A percentile compares a stretch with the other conserved stretches of the same genome.
Conservation (phyloP, 768 basidiomycete species). For the Lyophyllum semitale region DNA sequence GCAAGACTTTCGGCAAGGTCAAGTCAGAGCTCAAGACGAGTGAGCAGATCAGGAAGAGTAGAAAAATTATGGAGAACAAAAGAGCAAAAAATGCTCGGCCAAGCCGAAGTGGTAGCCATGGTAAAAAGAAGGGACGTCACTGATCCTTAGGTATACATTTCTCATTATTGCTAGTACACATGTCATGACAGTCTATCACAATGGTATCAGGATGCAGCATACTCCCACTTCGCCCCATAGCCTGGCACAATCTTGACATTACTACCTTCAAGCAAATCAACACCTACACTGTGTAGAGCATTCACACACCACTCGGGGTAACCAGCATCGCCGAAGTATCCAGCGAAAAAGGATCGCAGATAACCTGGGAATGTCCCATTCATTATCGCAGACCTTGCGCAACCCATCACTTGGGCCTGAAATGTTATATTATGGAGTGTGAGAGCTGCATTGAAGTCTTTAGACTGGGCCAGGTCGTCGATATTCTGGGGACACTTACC, state of each 20-base stretch:
- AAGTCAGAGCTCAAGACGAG: constrained; percentile 85
- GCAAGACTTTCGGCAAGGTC: constrained; percentile 63
- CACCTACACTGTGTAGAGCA: constrained; percentile 79
- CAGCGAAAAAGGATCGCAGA: constrained; percentile 71
- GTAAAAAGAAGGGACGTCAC: constrained; percentile 46
- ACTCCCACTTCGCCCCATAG: constrained; percentile 80
- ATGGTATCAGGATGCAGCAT: constrained; percentile 41
- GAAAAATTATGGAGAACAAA: constrained; percentile 64
- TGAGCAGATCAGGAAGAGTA: constrained; percentile 82
- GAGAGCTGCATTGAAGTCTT: constrained; percentile 49
- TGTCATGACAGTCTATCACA: background rate
- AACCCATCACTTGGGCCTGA: constrained; percentile 88
- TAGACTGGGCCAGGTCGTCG: constrained; percentile 16
- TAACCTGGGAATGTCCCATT: constrained; percentile 78
- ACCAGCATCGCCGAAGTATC: constrained; percentile 75
- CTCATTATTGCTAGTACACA: background rate
- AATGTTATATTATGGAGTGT: constrained; percentile 85
- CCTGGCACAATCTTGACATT: constrained; percentile 56
- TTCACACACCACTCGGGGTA: constrained; percentile 91
- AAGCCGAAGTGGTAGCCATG: constrained; percentile 28
- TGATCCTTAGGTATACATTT: constrained; percentile 17
- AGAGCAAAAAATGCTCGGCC: constrained; percentile 84
- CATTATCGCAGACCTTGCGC: constrained; percentile 79
- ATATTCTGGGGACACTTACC: constrained; percentile 42
- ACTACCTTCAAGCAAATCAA: constrained; percentile 71